Evolutionary conservation across 805 yeast species (phyloP), one percentile per base, ranked within the genome.

Genomic region (Saccharomycopsis fibuligera): DNA sequence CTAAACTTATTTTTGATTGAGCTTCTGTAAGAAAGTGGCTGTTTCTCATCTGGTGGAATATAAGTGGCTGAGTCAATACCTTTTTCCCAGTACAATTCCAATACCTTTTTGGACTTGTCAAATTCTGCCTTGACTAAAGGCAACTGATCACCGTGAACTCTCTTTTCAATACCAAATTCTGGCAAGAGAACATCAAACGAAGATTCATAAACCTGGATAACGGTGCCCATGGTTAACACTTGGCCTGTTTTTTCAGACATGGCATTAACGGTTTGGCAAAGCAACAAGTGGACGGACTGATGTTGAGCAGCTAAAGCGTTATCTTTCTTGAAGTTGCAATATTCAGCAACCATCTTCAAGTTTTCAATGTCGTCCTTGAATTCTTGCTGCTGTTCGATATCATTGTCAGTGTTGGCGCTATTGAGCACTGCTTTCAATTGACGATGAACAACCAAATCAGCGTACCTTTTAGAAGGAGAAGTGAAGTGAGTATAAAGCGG

Each of bases 111-210:
- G 16, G 62, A 59, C 61, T 83, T 85, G 63, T 86, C 90, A 63
- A 85, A 93, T 64, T 93, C 98, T 4, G 97, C 98, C 64, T 89
- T 90, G 22, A 78, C 78, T 54, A 91, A 71, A 9, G 98, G 98
- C 48, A 93, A 71, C 66, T 93, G 98, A 66, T 93, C 99, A 24
- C 98, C 97, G 61, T 93, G 99, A 21, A 90, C 96, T 60, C 97
- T 75, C 66, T 90, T 90, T 62, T 90, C 97, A 58, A 90, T 85
- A 39, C 97, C 97, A 68, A 89, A 84, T 56, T 88, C 96, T 2
- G 96, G 96, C 54, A 90, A 72, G 56, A 85, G 78, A 2, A 90
- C 91, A 64, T 93, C 99, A 68, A 93, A 93, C 1, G 98, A 87
- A 1, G 96, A 86, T 66, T 93, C 98, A 63, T 91, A 90, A 8